Evolutionary conservation across 352 stramenopile genomes (phyloP).

Genomic region (Globisporangium nodosum): DNA sequence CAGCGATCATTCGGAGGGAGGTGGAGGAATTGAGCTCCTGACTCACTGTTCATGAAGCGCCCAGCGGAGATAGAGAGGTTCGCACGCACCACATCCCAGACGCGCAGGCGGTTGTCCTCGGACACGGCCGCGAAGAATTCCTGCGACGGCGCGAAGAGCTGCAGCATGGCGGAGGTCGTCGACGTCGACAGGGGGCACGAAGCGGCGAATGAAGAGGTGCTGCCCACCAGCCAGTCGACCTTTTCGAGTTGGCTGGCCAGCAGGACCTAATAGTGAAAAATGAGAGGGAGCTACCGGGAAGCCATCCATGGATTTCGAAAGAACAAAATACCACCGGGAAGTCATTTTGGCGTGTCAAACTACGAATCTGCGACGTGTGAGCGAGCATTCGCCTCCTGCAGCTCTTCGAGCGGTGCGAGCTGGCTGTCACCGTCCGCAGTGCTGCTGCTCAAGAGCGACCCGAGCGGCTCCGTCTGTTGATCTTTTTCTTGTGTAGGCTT

Average conservation of each 20-base stretch:
- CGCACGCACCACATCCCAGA: conserved; percentile 72
- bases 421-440: conserved; percentile 2
- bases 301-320: background rate
- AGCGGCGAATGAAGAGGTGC: background rate
- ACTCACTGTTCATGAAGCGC: too few relatives aligned
- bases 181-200: background rate
- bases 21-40: too few relatives aligned
- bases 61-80: background rate
- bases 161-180: conserved; percentile 29
- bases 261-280: background rate
- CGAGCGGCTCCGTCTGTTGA: background rate
- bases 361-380: conserved; percentile 10
- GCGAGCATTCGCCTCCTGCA: conserved; percentile 12
- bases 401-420: conserved; percentile 10
- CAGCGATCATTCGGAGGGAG: background rate
- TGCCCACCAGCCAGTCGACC: conserved; percentile 9
- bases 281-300: background rate
- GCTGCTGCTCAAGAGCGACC: background rate
- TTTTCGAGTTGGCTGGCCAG: background rate
- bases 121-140: conserved; percentile 76
- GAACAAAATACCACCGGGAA: background rate
- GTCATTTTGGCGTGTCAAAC: background rate
- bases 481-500: background rate
- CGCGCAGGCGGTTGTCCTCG: conserved; percentile 76
- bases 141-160: conserved; percentile 70